Evolutionary conservation across 129 eudicot species (phyloP), one percentile per base, ranked within the genome.

Genomic region (Heracleum sosnowskyi): DNA sequence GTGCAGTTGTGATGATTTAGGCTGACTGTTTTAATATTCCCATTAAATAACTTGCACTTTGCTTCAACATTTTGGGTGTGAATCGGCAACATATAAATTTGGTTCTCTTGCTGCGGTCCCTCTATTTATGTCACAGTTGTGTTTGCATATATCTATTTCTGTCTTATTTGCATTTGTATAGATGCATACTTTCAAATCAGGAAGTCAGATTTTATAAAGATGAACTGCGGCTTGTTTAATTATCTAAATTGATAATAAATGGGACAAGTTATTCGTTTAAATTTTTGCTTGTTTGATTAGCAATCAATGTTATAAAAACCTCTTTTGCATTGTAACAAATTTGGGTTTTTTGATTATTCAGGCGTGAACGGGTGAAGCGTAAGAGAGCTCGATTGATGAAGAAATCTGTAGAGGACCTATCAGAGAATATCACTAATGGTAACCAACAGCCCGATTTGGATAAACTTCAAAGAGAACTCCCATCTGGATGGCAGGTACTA

Each of bases 331-430:
- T 41, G 75, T 72, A 24, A n/a, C 51, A 37, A 37, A 40, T 22
- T 13, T 77, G 57, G 34, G 29, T n/a, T 22, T 44, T 42, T 69
- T 41, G 26, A 12, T 66, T 57, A 24, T 82, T 33, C 85, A 95
- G 99, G 99, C 90, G 95, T 69, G 99, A 90, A 77, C 91, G 99
- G 31, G 97, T 95, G 82, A 90, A 86, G 88, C 91, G 97, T 40
- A 92, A 82, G 84, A 87, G 94, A 81, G 96, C 96, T 46, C 80
- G 89, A 69, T 83, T 64, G 77, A 78, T 69, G 80, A 83, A 71
- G 4, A 91, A 90, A 79, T 78, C 86, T n/a, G 86, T 47, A 53
- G 78, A 85, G 81, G 83, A 44, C 73, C 47, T 70, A 66, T 76
- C 85, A n/a, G 80, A 85, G 37, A 84, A 26, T 60, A 45, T 39